Conservation (phyloP, 495 filamentous ascomycete species). For the Poronia punctata region DNA sequence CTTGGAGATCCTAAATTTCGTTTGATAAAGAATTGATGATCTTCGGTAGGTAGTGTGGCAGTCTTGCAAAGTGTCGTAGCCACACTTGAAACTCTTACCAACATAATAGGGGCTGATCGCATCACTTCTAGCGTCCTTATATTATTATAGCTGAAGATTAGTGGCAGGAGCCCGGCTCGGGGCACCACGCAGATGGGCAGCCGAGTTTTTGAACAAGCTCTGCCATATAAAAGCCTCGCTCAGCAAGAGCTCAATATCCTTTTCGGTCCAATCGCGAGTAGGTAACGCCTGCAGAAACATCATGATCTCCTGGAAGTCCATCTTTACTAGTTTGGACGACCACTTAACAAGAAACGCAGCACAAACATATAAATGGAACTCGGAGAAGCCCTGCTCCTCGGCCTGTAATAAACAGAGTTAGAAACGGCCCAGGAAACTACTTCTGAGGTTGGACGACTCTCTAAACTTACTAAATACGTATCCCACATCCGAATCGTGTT, state of each 20-base stretch:
- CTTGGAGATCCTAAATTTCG: too few species aligned
- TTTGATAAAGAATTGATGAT: too few species aligned
- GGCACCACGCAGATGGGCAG: conserved; percentile 65
- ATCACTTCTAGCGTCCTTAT: not conserved
- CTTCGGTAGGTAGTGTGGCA: too few species aligned
- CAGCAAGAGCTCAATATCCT: conserved; percentile 90
- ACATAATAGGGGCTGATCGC: too few species aligned
- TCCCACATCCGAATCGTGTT: conserved; percentile 99
- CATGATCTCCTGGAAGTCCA: conserved; percentile 98
- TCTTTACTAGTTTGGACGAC: conserved; percentile 89
- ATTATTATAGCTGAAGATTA: conserved; percentile 37
- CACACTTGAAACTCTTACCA: too few species aligned
- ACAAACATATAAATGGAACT: conserved; percentile 97
- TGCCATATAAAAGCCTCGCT: conserved; percentile 98
- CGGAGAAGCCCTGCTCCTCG: conserved; percentile 95
- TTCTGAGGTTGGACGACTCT: too few species aligned
- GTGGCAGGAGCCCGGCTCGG: conserved; percentile 29
- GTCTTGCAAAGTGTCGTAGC: too few species aligned
- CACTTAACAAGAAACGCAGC: conserved; percentile 98
- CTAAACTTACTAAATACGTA: conserved; percentile 88
- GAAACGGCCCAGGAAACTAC: too few species aligned
- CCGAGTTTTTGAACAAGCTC: conserved; percentile 80
- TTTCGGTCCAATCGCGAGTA: conserved; percentile 93
- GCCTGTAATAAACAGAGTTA: too few species aligned
- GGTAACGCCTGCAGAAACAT: conserved; percentile 97